Evolutionary conservation across 1,284 basidiomycete genomes (phyloP).

Genomic region (Vanrija sp.): DNA sequence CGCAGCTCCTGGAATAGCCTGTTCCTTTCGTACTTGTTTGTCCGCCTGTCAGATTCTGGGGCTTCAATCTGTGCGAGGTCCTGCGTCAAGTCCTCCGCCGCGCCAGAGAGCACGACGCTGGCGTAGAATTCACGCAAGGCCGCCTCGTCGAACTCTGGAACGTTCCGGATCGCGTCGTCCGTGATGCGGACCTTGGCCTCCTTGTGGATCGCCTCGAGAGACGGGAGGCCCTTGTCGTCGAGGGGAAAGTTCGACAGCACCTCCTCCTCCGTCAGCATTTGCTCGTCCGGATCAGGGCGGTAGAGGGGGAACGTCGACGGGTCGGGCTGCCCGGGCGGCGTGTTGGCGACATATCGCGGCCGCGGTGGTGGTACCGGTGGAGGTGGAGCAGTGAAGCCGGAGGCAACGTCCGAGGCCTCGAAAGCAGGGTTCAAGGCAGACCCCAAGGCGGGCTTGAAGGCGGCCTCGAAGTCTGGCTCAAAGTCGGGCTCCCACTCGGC

Average conservation of each 20-base stretch:
- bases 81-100: constrained; percentile 5
- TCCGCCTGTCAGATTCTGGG: background rate
- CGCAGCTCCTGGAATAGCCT: constrained; percentile 4
- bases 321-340: background rate
- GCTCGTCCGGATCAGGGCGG: background rate
- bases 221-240: constrained; percentile 14
- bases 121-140: constrained; percentile 33
- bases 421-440: too few relatives aligned
- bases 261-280: background rate
- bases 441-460: background rate
- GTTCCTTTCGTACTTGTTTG: constrained; percentile 1
- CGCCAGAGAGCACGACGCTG: constrained; percentile 27
- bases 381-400: too few relatives aligned
- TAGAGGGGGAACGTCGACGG: background rate
- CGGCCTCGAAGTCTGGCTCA: too few relatives aligned
- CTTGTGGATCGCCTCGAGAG: constrained; percentile 16
- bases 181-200: constrained; percentile 20
- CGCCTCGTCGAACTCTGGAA: constrained; percentile 28
- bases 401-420: too few relatives aligned
- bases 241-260: background rate
- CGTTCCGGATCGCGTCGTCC: constrained; percentile 11
- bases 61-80: constrained; percentile 7
- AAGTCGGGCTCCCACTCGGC: too few relatives aligned
- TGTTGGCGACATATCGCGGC: background rate
- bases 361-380: background rate